Base-by-base conservation (phyloP, 176 grass and related monocot genomes). In the Oryza brachyantha region DNA sequence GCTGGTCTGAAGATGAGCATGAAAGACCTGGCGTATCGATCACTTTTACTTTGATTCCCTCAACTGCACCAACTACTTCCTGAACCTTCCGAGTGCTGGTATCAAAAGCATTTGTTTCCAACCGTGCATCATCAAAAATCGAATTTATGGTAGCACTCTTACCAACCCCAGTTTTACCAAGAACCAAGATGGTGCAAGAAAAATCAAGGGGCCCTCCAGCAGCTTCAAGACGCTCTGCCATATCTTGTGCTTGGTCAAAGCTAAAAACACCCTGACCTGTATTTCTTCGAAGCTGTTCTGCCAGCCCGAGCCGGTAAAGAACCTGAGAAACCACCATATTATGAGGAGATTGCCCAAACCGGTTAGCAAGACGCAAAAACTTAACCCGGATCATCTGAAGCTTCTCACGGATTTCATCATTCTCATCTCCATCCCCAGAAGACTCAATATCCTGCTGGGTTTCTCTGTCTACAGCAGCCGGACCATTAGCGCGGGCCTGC, bases 91-190 rank as follows among this genome's bases (percentile, higher is more conserved):
- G 84, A 17, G 96, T 98, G 74, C 90, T 89, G 50, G 55, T 74
- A 86, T 90, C 86, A 82, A 98, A 98, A 63, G 96, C 90, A 82
- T 94, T 61, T 80, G 86, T 94, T 27, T 80, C 85, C 78, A 94
- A 78, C 26, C 60, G 67, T 34, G 68, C 80, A 61, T 94, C 87
- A 64, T 93, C 93, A 79, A 93, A 90, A 36, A 98, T 84, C 10
- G 96, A 98, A 85, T 98, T 98, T 7, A 98, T 92, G 38, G 92
- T 98, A 78, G 92, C 86, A 86, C 92, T 98, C 80, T 98, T 98
- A 36, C 96, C 96, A 9, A 98, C 96, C 62, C 96, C 96, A 52
- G 90, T 82, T 86, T 98, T 98, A 72, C 96, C 92, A 61, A 98
- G 86, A 50, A 98, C 87, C 85, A 98, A 89, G 22, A 98, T 98